Base-by-base conservation (phyloP, 345 rosid genomes). In the Physaria fendleri region DNA sequence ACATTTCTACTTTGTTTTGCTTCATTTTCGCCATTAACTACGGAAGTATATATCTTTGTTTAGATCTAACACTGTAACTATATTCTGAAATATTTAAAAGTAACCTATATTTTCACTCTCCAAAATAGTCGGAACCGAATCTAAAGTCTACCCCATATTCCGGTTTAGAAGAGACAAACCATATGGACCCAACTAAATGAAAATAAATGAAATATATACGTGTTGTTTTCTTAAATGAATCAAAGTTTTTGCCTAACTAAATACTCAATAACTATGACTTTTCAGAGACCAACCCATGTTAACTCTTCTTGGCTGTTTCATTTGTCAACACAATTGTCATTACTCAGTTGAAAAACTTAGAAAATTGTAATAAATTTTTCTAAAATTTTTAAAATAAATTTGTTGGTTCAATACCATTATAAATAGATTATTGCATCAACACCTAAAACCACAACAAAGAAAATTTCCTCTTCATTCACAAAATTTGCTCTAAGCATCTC, bases 1-100 rank as follows among this genome's bases (percentile, higher is more conserved):
- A 64, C 62, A 64, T 62, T 28, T 33, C 46, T 28, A 16, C 44
- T 64, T 54, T 54, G 54, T 33, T 54, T 54, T n/a, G 16, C 59
- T 28, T 13, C 17, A 23, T 64, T 11, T 25, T 24, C 46, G 69
- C 62, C 62, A 43, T 33, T 16, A 5, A 54, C 27, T 33, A 54
- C 38, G 69, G 62, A 17, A 54, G 53, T 16, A 4, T 5, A 42
- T n/a, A n/a, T n/a, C n/a, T n/a, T n/a, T n/a, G n/a, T n/a, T n/a
- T n/a, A n/a, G n/a, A n/a, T n/a, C n/a, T n/a, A n/a, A n/a, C n/a
- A n/a, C n/a, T n/a, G n/a, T n/a, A n/a, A n/a, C n/a, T n/a, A n/a
- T n/a, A n/a, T n/a, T n/a, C n/a, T n/a, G n/a, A n/a, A n/a, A n/a
- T n/a, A n/a, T n/a, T n/a, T n/a, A n/a, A n/a, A n/a, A n/a, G n/a